phyloP scores from a whole-genome alignment of 228 moss, liverwort and hornwort genomes.

The Sphagnum magellanicum region DNA sequence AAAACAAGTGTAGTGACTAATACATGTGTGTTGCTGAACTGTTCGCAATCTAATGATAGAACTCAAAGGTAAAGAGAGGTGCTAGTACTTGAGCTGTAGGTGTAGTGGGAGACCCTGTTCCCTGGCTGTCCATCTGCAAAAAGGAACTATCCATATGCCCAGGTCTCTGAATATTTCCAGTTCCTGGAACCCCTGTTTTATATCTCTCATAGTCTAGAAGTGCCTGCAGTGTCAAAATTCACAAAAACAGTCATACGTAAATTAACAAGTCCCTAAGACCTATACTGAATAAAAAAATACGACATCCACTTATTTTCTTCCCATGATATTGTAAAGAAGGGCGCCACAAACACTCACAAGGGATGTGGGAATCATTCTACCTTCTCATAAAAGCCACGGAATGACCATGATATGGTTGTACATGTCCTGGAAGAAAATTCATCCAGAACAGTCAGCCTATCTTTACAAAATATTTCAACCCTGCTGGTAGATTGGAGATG shows the following conservation, averaged over 20 bases:
- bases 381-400: slow-evolving; percentile 96
- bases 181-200: slow-evolving; percentile 58
- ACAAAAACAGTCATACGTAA: too few relatives aligned
- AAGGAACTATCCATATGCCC: slow-evolving; percentile 25
- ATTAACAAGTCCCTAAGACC: too few relatives aligned
- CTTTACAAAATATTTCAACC: not conserved
- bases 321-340: too few relatives aligned
- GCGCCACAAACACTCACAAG: too few relatives aligned
- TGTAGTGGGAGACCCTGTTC: slow-evolving; percentile 68
- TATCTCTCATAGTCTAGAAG: slow-evolving; percentile 87
- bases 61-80: not conserved
- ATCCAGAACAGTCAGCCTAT: slow-evolving; percentile 13
- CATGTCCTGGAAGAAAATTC: slow-evolving; percentile 65
- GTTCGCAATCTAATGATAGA: not conserved
- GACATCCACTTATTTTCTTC: too few relatives aligned
- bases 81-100: slow-evolving; percentile 71
- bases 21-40: too few relatives aligned
- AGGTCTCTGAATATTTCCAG: slow-evolving; percentile 25
- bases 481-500: not conserved
- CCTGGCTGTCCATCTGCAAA: slow-evolving; percentile 38
- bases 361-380: slow-evolving; percentile 17
- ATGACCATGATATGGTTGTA: slow-evolving; percentile 98
- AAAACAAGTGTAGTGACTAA: too few relatives aligned
- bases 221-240: slow-evolving; percentile 38
- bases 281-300: too few relatives aligned